Base-by-base conservation (phyloP, 495 filamentous ascomycete genomes). In the Articulospora tetracladia region DNA sequence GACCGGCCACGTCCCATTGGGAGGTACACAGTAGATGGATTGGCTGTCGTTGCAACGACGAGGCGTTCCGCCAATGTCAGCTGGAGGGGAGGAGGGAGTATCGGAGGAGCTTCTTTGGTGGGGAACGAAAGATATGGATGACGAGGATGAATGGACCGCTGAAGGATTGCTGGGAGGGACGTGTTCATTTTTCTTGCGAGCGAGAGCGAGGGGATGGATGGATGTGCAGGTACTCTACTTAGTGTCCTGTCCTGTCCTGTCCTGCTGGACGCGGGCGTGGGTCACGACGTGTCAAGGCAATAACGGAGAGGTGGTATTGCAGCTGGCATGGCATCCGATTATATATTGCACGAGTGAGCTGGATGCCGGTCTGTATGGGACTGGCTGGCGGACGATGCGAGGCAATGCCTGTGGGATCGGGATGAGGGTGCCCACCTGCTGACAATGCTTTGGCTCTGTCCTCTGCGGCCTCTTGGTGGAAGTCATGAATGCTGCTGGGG, bases 51-150 rank as follows among this genome's bases (percentile, higher is more conserved):
- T 48, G 55, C 24, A 28, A 20, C 24, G 20, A 32, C 23, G 20
- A 17, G 41, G 26, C 17, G 20, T 57, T 57, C 4, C 22, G 17
- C 41, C 23, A 22, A 57, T 48, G 55, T 57, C 55, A 49, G 55
- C 55, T 57, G 55, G 55, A 49, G 32, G 4, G 48, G 22, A 24
- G 28, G 26, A 27, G 25, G 41, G 44, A 50, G 22, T 2, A 27
- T 44, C 23, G 26, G 36, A 13, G 15, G 39, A 19, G 25, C n/a
- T 34, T 47, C 15, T 20, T 19, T 23, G 20, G 11, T 44, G 47
- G 47, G 6, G 47, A 50, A 22, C 25, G 25, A 50, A 27, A 50
- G 47, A n/a, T 24, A 12, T 24, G 25, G 47, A 17, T 15, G 39
- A 50, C 4, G 47, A 25, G 8, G 47, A 50, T 50, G 23, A 22